A percentile compares a stretch with the other conserved stretches of the same genome.
These are phyloP conservation scores for Salvia miltiorrhiza DNA, from an alignment of 257 asterid genomes.

Conservation along the genomic window DNA sequence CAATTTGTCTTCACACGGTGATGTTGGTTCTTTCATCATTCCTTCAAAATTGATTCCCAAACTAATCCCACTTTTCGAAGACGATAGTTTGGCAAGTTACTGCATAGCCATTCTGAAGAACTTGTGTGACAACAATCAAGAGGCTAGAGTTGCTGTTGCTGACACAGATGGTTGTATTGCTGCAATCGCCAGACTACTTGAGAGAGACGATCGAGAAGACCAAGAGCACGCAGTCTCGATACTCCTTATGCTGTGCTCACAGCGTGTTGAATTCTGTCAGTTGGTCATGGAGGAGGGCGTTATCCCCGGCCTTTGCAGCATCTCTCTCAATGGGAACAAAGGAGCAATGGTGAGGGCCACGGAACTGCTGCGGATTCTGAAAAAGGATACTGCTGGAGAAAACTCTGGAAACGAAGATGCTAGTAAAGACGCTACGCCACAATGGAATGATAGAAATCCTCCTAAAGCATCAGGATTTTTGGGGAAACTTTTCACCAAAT, in stretches of 20 bases:
- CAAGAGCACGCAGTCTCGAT: conserved; percentile 70
- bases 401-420: conserved; percentile 22
- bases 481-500: conserved; percentile 45
- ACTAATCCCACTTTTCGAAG: conserved; percentile 48
- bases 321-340: conserved; percentile 57
- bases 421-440: not conserved
- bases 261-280: conserved; percentile 38
- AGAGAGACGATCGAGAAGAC: conserved; percentile 43
- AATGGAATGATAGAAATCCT: conserved; percentile 26
- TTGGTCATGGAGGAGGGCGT: conserved; percentile 71
- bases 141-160: conserved; percentile 40
- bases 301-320: conserved; percentile 51
- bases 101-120: conserved; percentile 54
- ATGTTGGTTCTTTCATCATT: conserved; percentile 26
- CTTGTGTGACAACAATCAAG: conserved; percentile 36
- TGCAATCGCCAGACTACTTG: conserved; percentile 52
- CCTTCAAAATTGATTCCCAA: conserved; percentile 48
- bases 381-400: conserved; percentile 39
- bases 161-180: conserved; percentile 66
- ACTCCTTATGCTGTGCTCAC: conserved; percentile 70
- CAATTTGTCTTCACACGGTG: conserved; percentile 44
- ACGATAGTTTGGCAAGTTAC: conserved; percentile 32
- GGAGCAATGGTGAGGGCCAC: conserved; percentile 56
- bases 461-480: conserved; percentile 37
- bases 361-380: conserved; percentile 64